Base-by-base conservation (phyloP, 352 stramenopile species). In the Phytophthora lateralis region DNA sequence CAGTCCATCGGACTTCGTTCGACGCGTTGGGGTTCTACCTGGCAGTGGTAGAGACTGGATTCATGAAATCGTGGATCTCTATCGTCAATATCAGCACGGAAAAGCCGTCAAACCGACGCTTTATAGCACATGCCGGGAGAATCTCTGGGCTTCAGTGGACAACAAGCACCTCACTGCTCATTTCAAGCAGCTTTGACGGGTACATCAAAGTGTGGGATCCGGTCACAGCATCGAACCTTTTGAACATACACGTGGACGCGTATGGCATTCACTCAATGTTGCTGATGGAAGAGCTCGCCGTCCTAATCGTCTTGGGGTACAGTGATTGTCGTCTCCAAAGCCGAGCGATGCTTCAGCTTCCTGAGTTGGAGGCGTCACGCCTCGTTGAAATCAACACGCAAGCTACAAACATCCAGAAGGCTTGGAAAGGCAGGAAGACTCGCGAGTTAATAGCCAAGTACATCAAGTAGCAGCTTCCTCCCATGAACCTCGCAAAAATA, bases 171-270 rank as follows among this genome's bases (percentile, higher is more conserved):
- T 66, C 67, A 0, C 60, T 89, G 14, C 57, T 91, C 14, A 15
- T 84, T 43, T 81, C 79, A 11, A 75, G 65, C 26, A 79, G 82
- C 4, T 51, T 64, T 17, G 82, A 91, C 39, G 82, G 82, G 7
- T 91, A 89, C 61, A 59, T 89, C 24, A 87, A 85, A 46, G n/a
- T 89, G 15, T 91, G 82, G 82, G 74, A 88, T 37, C 43, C 79
- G 2, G 48, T 64, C 12, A 8, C 54, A 2, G 48, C 57, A 9
- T 50, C 57, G 4, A 52, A 53, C 71, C 20, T 78, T 60, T 52
- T 75, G 34, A 62, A 45, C 18, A 45, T 85, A 15, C 73, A 91
- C 56, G 24, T 87, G 9, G 79, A 88, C 37, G 26, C 56, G 18
- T 63, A 69, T n/a, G 82, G 76, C 6, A 55, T 88, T 26, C 66